A percentile compares a stretch with the other conserved stretches of the same genome.
These are phyloP conservation scores for Colletotrichum neosansevieriae DNA, from an alignment of 2,329 filamentous ascomycete genomes.

Conservation along the genomic window DNA sequence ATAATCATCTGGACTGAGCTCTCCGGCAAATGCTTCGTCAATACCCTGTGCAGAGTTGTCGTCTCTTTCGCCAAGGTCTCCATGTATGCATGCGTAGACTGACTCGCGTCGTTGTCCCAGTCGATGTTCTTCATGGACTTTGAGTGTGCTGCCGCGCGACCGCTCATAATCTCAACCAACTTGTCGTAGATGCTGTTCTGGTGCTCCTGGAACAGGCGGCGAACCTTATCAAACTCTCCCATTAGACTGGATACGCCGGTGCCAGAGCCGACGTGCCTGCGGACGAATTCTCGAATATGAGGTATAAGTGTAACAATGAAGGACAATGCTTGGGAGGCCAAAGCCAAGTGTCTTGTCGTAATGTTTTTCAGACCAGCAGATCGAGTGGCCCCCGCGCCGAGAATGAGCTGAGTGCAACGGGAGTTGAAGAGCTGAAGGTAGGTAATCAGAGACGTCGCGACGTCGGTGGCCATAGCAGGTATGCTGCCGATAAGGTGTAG, in stretches of 20 bases:
- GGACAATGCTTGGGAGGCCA: constrained; percentile 88
- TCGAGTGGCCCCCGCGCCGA: constrained; percentile 90
- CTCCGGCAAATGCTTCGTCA: constrained; percentile 85
- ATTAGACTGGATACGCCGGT: constrained; percentile 70
- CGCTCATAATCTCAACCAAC: constrained; percentile 91
- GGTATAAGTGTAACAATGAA: constrained; percentile 91
- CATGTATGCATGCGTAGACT: constrained; percentile 76
- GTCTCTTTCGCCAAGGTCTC: constrained; percentile 90
- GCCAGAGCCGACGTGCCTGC: constrained; percentile 74
- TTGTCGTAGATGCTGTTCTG: constrained; percentile 93
- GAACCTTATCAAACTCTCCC: constrained; percentile 89
- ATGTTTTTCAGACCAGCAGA: constrained; percentile 95
- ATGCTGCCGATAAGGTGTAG: constrained; percentile 86
- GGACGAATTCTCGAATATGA: constrained; percentile 90
- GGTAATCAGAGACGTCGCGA: constrained; percentile 82
- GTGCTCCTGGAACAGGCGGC: constrained; percentile 86
- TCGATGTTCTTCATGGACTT: constrained; percentile 79
- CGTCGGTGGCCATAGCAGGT: constrained; percentile 88
- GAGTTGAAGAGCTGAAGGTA: constrained; percentile 96
- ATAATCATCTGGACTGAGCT: constrained; percentile 85
- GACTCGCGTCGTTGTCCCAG: constrained; percentile 71
- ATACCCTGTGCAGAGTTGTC: constrained; percentile 82
- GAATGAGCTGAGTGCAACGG: constrained; percentile 93
- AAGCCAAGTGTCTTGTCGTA: constrained; percentile 92
- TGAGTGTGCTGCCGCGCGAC: constrained; percentile 78